A percentile compares a stretch with the other conserved stretches of the same genome.
Evolutionary conservation across 83 land plant genomes (phyloP).

Genomic region (Picea abies): DNA sequence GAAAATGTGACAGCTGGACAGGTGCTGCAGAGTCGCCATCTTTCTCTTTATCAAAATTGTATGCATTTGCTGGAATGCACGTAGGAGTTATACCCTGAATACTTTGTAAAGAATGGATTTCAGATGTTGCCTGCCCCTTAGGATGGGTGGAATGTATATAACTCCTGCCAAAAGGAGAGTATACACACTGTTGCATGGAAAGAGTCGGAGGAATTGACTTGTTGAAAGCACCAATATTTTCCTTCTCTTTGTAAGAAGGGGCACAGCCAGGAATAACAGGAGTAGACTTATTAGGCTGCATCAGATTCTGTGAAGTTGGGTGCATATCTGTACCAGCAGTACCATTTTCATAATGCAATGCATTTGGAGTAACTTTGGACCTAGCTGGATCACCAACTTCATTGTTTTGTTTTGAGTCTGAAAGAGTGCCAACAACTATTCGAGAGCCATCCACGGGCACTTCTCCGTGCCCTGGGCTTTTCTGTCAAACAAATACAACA

Average conservation of each 20-base stretch:
- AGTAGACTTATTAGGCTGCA: constrained; percentile 22
- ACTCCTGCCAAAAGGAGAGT: constrained; percentile 17
- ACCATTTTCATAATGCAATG: constrained; percentile 35
- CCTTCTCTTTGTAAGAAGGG: constrained; percentile 20
- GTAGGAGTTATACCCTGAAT: background rate
- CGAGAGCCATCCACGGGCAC: constrained; percentile 32
- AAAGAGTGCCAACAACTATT: constrained; percentile 8
- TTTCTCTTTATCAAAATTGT: constrained; percentile 12
- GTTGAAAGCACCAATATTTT: constrained; percentile 19
- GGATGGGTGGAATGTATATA: constrained; percentile 21
- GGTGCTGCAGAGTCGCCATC: constrained; percentile 8
- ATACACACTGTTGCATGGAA: constrained; percentile 26
- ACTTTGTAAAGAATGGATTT: constrained; percentile 1
- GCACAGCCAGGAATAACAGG: constrained; percentile 13
- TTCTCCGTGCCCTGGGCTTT: constrained; percentile 32
- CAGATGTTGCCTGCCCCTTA: constrained; percentile 6
- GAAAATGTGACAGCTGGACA: background rate
- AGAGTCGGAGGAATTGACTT: constrained; percentile 24
- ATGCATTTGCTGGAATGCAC: constrained; percentile 5
- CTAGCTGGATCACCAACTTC: constrained; percentile 26
- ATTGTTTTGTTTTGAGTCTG: constrained; percentile 4
- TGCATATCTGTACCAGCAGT: constrained; percentile 25
- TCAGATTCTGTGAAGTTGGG: constrained; percentile 27
- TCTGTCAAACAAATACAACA: constrained; percentile 34
- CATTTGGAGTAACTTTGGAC: constrained; percentile 24